Percentiles rank a stretch among this genome's conserved stretches.
These are phyloP conservation scores for Diplosphaera chodatii DNA, from an alignment of 139 green algal genomes.

Conservation along the genomic window DNA sequence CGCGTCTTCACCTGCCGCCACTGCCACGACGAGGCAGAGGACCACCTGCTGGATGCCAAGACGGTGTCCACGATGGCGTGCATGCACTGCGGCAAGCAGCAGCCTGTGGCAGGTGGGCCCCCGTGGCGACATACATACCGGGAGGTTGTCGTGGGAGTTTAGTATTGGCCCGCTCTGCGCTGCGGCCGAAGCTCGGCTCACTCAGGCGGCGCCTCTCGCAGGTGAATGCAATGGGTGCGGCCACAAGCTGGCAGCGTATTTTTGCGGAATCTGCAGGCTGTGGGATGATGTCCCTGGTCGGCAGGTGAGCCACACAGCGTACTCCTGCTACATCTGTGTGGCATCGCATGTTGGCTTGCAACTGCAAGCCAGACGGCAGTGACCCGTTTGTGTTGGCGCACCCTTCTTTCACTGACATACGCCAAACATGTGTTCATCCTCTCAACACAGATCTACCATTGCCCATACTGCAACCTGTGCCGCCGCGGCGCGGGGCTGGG, in stretches of 20 bases:
- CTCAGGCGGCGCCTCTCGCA: too few relatives aligned
- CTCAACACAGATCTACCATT: slow-evolving; percentile 93
- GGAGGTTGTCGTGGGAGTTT: too few relatives aligned
- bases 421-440: too few relatives aligned
- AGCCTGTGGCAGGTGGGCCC: too few relatives aligned
- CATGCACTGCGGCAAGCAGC: slow-evolving; percentile 77
- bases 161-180: too few relatives aligned
- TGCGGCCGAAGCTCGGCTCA: too few relatives aligned
- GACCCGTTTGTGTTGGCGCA: too few relatives aligned
- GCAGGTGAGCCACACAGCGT: not conserved
- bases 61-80: slow-evolving; percentile 73
- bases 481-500: slow-evolving; percentile 69
- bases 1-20: slow-evolving; percentile 71
- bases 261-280: slow-evolving; percentile 95
- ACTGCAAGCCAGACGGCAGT: too few relatives aligned
- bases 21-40: slow-evolving; percentile 87
- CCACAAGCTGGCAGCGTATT: slow-evolving; percentile 77
- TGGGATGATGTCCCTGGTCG: slow-evolving; percentile 76
- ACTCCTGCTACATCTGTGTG: too few relatives aligned
- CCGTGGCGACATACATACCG: too few relatives aligned
- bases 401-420: too few relatives aligned
- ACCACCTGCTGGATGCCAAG: slow-evolving; percentile 82
- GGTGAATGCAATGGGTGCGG: slow-evolving; percentile 47
- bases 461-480: slow-evolving; percentile 98
- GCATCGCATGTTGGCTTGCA: too few relatives aligned